phyloP scores from a whole-genome alignment of 2,329 filamentous ascomycete species.

The Fusarium sp. region DNA sequence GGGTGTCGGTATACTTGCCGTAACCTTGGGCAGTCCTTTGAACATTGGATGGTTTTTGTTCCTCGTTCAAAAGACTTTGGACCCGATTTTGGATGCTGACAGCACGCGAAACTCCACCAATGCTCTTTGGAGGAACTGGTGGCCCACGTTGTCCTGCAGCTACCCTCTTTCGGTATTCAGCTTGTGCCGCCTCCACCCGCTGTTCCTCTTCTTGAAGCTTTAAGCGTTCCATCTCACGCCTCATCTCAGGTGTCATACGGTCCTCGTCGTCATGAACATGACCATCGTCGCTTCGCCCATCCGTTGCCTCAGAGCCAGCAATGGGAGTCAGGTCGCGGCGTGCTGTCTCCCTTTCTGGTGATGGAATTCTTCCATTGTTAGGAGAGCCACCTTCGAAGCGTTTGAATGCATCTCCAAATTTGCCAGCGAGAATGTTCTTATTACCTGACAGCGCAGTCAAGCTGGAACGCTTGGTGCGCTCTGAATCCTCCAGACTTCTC shows the following conservation, averaged over 20 bases:
- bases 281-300: slow-evolving; percentile 69
- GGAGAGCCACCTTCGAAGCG: slow-evolving; percentile 76
- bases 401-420: slow-evolving; percentile 94
- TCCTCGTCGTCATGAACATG: slow-evolving; percentile 69
- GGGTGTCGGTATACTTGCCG: slow-evolving; percentile 80
- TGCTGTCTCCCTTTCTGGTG: slow-evolving; percentile 61
- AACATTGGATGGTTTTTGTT: slow-evolving; percentile 67
- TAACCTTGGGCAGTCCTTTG: slow-evolving; percentile 87
- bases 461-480: slow-evolving; percentile 74
- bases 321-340: slow-evolving; percentile 73
- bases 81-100: slow-evolving; percentile 93
- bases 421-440: slow-evolving; percentile 85
- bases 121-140: slow-evolving; percentile 62
- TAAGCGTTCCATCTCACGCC: slow-evolving; percentile 86
- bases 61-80: slow-evolving; percentile 84
- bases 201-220: slow-evolving; percentile 88
- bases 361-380: slow-evolving; percentile 55
- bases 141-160: slow-evolving; percentile 59
- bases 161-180: slow-evolving; percentile 84
- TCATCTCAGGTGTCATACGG: slow-evolving; percentile 85
- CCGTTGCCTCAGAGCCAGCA: slow-evolving; percentile 77
- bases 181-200: slow-evolving; percentile 87
- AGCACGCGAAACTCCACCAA: slow-evolving; percentile 72
- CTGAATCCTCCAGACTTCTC: slow-evolving; percentile 75
- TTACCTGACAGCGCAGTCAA: slow-evolving; percentile 77